phyloP scores from a whole-genome alignment of 345 rosid species.

The Acer yangbiense region DNA sequence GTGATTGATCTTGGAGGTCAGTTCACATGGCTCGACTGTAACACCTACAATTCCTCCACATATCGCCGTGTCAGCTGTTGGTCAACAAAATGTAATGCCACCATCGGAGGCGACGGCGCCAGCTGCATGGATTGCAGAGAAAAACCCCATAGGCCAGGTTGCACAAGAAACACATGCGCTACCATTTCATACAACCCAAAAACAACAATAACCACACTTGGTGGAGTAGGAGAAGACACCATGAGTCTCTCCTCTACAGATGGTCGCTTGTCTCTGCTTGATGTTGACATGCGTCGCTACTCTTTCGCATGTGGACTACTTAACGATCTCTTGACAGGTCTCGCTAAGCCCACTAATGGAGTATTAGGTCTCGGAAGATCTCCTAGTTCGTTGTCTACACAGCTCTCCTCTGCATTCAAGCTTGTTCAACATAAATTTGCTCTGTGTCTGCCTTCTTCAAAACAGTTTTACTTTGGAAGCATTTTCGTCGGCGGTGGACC shows the following conservation, averaged over 20 bases:
- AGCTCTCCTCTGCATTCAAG: conserved; percentile 28
- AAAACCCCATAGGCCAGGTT: conserved; percentile 31
- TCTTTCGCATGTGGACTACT: conserved; percentile 17
- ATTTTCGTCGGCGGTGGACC: conserved; percentile 38
- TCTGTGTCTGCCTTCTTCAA: conserved; percentile 42
- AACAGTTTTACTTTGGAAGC: conserved; percentile 21
- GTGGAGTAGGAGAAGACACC: conserved; percentile 33
- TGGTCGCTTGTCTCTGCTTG: conserved; percentile 1
- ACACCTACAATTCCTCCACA: conserved; percentile 37
- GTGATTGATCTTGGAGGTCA: conserved; percentile 44
- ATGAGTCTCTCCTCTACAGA: conserved; percentile 21
- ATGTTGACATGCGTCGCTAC: not conserved
- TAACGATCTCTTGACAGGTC: not conserved
- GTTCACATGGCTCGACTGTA: conserved; percentile 45
- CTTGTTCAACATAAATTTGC: conserved; percentile 32
- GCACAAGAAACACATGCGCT: conserved; percentile 41
- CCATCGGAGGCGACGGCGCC: not conserved
- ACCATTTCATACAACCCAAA: conserved; percentile 27
- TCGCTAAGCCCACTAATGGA: conserved; percentile 24
- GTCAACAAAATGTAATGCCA: conserved; percentile 30
- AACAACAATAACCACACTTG: not conserved
- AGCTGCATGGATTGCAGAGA: conserved; percentile 26
- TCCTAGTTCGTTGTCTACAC: conserved; percentile 18
- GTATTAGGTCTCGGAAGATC: conserved; percentile 35
- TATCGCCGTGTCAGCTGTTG: conserved; percentile 28